Evolutionary conservation across 2,329 filamentous ascomycete genomes (phyloP), one percentile per base, ranked within the genome.

Genomic region (Fusarium siculi): DNA sequence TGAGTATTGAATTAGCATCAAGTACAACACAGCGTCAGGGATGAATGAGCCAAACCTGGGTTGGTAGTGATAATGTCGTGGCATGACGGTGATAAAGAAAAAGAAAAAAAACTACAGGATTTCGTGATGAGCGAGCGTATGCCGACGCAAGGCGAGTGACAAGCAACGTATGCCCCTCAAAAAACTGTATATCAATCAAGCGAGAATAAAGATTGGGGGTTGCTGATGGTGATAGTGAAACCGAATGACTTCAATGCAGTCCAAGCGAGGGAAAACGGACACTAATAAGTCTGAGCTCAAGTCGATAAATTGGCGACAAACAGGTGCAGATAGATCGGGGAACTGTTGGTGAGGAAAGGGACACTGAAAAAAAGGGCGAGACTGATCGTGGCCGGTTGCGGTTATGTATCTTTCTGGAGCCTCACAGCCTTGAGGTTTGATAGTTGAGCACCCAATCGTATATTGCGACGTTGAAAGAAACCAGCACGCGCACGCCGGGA

Each of bases 1-100:
- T 93, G 74, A 71, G 43, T 44, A 50, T 21, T 52, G 25, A 54
- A 63, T 80, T 62, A 80, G 76, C 53, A 58, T 56, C 37, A 30
- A 57, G 30, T 30, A 39, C 40, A 37, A 36, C 23, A 12, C 44
- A 40, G 30, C 11, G 34, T 49, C 12, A 11, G 52, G 21, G 32
- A 21, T 34, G 18, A 30, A 58, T 46, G 32, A 47, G 52, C n/a
- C 62, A 39, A 74, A 79, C 79, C 74, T 79, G 52, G 74, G 74
- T 53, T 77, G 76, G 56, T 78, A 78, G 52, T 76, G 76, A 61
- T 77, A 78, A 66, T 75, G 76, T 61, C 76, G 77, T 46, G 77
- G 66, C 79, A 80, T 79, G 60, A 56, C 73, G 75, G 64, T 23
- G 52, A 50, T n/a, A 34, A 64, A 43, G 34, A 63, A 46, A 47